Evolutionary conservation across 2,329 filamentous ascomycete species (phyloP).

Genomic region (Pseudocercospora ulei): DNA sequence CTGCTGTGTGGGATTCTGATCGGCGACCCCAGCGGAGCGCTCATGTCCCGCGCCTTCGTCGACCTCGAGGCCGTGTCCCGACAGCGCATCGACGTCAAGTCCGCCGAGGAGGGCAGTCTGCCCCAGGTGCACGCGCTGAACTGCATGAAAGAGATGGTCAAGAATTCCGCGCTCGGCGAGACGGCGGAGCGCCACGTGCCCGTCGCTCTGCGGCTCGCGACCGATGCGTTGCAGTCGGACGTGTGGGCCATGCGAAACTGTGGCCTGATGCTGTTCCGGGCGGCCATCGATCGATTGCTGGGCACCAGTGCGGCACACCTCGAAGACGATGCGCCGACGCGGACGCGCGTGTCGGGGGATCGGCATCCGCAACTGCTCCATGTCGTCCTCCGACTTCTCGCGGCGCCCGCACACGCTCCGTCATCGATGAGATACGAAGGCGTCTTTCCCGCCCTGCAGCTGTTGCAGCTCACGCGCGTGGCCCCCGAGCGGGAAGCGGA

Average conservation of each 20-base stretch:
- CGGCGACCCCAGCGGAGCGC: constrained; percentile 47
- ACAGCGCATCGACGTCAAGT: constrained; percentile 20
- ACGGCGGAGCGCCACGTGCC: constrained; percentile 66
- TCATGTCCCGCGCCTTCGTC: constrained; percentile 56
- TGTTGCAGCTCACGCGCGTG: constrained; percentile 61
- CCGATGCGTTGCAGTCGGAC: constrained; percentile 64
- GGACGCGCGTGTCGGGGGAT: constrained; percentile 56
- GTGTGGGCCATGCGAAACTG: constrained; percentile 95
- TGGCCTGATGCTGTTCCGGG: constrained; percentile 76
- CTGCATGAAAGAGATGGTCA: constrained; percentile 84
- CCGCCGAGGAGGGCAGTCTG: constrained; percentile 49
- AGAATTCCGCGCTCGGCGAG: constrained; percentile 64
- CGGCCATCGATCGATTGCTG: constrained; percentile 68
- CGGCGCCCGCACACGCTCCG: constrained; percentile 11
- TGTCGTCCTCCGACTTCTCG: constrained; percentile 55
- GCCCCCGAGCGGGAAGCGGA: constrained; percentile 49
- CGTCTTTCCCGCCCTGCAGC: constrained; percentile 74
- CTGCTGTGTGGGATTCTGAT: constrained; percentile 73
- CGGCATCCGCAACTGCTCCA: constrained; percentile 57
- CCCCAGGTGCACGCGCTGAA: constrained; percentile 94
- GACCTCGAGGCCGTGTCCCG: constrained; percentile 53
- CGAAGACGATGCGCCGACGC: constrained; percentile 45
- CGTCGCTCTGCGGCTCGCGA: constrained; percentile 66
- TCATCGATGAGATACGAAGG: constrained; percentile 45
- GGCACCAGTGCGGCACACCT: constrained; percentile 58